phyloP scores from a whole-genome alignment of 495 filamentous ascomycete genomes.

The Friedmanniomyces endolithicus region DNA sequence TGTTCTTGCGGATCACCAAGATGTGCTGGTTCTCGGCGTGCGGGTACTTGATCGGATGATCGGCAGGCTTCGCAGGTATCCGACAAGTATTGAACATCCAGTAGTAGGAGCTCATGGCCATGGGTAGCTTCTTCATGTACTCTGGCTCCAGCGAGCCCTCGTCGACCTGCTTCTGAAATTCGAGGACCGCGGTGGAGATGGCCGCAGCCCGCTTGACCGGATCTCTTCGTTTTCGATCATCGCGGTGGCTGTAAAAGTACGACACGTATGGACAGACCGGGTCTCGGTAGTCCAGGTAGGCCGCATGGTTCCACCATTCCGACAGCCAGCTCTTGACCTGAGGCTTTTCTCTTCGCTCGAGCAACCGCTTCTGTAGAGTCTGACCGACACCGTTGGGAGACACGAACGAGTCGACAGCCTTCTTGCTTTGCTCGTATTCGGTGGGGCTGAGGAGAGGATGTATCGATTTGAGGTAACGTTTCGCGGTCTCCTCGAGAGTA shows the following conservation, averaged over 20 bases:
- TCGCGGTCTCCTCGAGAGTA: slow-evolving; percentile 81
- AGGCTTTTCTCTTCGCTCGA: slow-evolving; percentile 70
- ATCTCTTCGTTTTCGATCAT: slow-evolving; percentile 77
- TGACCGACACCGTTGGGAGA: slow-evolving; percentile 70
- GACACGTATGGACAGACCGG: slow-evolving; percentile 96
- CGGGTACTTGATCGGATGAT: slow-evolving; percentile 73
- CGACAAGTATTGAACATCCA: slow-evolving; percentile 98
- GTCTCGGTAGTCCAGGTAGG: slow-evolving; percentile 87
- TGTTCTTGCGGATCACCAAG: slow-evolving; percentile 82
- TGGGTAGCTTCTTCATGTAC: slow-evolving; percentile 90
- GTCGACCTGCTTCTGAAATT: slow-evolving; percentile 92
- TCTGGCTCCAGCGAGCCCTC: slow-evolving; percentile 77
- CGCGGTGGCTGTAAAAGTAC: slow-evolving; percentile 97
- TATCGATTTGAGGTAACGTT: slow-evolving; percentile 85
- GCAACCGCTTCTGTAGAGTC: slow-evolving; percentile 74
- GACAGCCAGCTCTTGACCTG: slow-evolving; percentile 84
- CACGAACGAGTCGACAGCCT: slow-evolving; percentile 72
- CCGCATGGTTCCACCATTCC: slow-evolving; percentile 95
- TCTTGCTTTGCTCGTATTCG: slow-evolving; percentile 66
- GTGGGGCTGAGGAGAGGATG: slow-evolving; percentile 60
- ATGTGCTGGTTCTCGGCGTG: slow-evolving; percentile 69
- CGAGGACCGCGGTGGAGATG: slow-evolving; percentile 67
- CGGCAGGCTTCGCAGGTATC: slow-evolving; percentile 67
- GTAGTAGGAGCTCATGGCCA: slow-evolving; percentile 94
- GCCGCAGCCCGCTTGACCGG: slow-evolving; percentile 89